Base-by-base conservation (phyloP, 352 stramenopile genomes). In the Ophiocytium majus region DNA sequence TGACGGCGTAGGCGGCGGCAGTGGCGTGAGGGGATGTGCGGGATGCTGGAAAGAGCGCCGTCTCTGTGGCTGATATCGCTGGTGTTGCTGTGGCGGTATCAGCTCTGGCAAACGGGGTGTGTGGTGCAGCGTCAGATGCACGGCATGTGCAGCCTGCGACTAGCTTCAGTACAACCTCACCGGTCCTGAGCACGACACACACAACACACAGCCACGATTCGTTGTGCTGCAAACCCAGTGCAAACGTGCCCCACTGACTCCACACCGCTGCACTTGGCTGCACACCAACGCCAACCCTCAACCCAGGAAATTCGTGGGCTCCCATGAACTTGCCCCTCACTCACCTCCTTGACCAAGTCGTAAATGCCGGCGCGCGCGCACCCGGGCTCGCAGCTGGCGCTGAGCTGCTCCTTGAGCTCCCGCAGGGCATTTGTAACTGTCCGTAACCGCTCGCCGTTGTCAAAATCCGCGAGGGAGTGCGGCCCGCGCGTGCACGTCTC, bases 401-500 rank as follows among this genome's bases (percentile, higher is more conserved):
- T 88, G 76, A 88, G 84, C 64, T 86, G 84, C 0, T 82, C 74
- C 5, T 85, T 82, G 9, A 88, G 50, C 36, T 10, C 50, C 34
- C 35, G 66, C 35, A 35, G 66, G 5, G 66, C 66, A 14, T 14
- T 5, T 14, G 84, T 86, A 0, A 88, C 84, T 32, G 74, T 85
- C 23, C 80, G 79, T 0, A 88, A 57, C 49, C 84, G 79, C 34
- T 82, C 57, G 34, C 76, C 80, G 63, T 86, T 82, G 64, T 88
- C 63, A 36, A 88, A 88, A 28, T 88, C 84, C 31, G 43, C 50
- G 10, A 86, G 80, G 19, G 84, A 82, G 81, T 86, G 81, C 0
- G 71, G 79, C 35, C 79, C 81, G 34, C 79, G 50, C 81, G 64
- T 81, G 64, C 80, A 86, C 17, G 75, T 66, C 23, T 14, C 17